Evolutionary conservation across 495 filamentous ascomycete genomes (phyloP).

Genomic region (Penicillium desertorum): DNA sequence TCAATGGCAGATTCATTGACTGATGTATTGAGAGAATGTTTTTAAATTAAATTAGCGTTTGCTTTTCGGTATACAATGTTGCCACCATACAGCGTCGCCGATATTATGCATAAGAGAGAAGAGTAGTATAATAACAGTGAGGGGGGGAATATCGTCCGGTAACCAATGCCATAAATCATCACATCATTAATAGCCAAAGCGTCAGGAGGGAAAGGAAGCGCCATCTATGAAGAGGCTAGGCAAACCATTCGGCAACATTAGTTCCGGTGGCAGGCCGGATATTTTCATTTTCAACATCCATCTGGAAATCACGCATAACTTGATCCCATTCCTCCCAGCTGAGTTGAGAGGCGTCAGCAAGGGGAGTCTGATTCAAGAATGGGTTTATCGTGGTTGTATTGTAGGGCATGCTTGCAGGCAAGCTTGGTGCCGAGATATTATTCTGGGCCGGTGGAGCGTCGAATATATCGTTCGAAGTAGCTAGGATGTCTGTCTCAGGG

Average conservation of each 20-base stretch:
- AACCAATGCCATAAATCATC: constrained; percentile 12
- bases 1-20: not conserved
- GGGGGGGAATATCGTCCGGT: constrained; percentile 12
- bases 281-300: constrained; percentile 39
- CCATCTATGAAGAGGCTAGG: constrained; percentile 12
- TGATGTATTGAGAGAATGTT: not conserved
- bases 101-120: constrained; percentile 7
- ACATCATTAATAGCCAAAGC: constrained; percentile 6
- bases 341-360: constrained; percentile 16
- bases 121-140: constrained; percentile 17
- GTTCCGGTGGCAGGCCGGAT: constrained; percentile 20
- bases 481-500: constrained; percentile 31
- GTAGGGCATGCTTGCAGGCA: constrained; percentile 13
- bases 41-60: not conserved
- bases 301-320: constrained; percentile 52
- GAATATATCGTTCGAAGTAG: constrained; percentile 14
- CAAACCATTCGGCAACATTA: constrained; percentile 39
- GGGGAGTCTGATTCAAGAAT: constrained; percentile 17
- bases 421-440: constrained; percentile 3
- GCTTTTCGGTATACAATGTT: not conserved
- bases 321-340: constrained; percentile 51
- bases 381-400: constrained; percentile 15
- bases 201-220: not conserved
- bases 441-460: constrained; percentile 13
- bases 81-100: not conserved